Percentiles rank a stretch among this genome's conserved stretches.
Conservation (phyloP, 2,329 filamentous ascomycete species). For the Nothomitra cinnamomea region DNA sequence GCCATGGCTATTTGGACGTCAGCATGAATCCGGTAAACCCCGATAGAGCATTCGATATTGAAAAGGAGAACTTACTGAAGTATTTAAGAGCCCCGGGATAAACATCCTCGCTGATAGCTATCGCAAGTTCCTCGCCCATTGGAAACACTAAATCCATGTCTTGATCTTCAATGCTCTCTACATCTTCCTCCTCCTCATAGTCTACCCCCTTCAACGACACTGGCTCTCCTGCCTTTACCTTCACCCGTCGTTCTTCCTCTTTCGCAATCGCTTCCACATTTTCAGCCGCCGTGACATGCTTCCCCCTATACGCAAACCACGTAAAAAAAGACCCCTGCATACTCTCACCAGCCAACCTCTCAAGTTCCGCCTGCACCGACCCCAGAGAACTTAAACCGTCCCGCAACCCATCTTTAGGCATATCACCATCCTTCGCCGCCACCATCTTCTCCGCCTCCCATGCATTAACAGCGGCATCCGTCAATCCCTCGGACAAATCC, state of each 20-base stretch:
- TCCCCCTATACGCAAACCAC: constrained; percentile 68
- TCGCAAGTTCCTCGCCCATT: constrained; percentile 68
- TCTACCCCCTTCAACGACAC: constrained; percentile 8
- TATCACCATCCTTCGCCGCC: constrained; percentile 19
- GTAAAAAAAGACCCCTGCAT: constrained; percentile 64
- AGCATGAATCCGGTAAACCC: neutral
- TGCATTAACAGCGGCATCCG: constrained; percentile 53
- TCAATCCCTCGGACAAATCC: constrained; percentile 68
- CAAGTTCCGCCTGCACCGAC: constrained; percentile 29
- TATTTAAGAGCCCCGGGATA: constrained; percentile 81
- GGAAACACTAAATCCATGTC: constrained; percentile 53
- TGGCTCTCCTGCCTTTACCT: constrained; percentile 23
- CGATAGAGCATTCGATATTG: neutral
- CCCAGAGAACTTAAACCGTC: constrained; percentile 18
- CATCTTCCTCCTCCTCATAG: constrained; percentile 27
- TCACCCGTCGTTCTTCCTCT: constrained; percentile 39
- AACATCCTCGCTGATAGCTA: constrained; percentile 69
- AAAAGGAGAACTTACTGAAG: constrained; percentile 51
- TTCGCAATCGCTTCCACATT: constrained; percentile 42
- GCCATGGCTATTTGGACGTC: neutral
- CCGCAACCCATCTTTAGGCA: constrained; percentile 21
- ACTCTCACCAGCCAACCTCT: constrained; percentile 36
- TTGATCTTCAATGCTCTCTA: constrained; percentile 29
- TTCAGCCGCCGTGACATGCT: constrained; percentile 56
- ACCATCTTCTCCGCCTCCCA: constrained; percentile 43